These are phyloP conservation scores for Daldinia sp. DNA, from an alignment of 2,329 filamentous ascomycete species.

Conservation along the genomic window DNA sequence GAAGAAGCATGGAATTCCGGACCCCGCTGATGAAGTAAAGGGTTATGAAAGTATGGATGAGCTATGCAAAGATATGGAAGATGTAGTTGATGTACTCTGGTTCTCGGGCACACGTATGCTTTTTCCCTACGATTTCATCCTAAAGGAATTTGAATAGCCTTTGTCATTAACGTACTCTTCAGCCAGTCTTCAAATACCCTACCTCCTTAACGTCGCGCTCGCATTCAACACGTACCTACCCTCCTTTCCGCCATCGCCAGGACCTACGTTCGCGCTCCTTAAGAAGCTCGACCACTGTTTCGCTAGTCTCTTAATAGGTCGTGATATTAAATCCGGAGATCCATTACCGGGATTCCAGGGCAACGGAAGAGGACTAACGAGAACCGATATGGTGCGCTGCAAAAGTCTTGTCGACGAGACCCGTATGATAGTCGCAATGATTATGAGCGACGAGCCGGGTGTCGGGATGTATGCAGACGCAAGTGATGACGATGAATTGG, in stretches of 20 bases:
- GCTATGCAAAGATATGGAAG: slow-evolving; percentile 79
- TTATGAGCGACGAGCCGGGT: slow-evolving; percentile 68
- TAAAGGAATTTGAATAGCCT: background rate
- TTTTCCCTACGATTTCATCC: background rate
- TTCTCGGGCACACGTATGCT: slow-evolving; percentile 84
- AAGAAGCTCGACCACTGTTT: slow-evolving; percentile 88
- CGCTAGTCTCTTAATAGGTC: slow-evolving; percentile 76
- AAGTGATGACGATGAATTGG: slow-evolving; percentile 50
- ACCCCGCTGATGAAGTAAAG: slow-evolving; percentile 61
- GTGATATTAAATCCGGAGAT: slow-evolving; percentile 74
- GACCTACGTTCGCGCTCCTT: slow-evolving; percentile 76
- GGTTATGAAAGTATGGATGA: slow-evolving; percentile 74
- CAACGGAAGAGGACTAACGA: slow-evolving; percentile 74
- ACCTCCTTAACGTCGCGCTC: slow-evolving; percentile 81
- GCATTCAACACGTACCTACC: slow-evolving; percentile 78
- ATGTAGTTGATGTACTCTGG: slow-evolving; percentile 85
- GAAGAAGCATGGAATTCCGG: slow-evolving; percentile 66
- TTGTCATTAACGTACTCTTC: slow-evolving; percentile 11
- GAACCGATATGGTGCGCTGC: slow-evolving; percentile 88
- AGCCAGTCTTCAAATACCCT: slow-evolving; percentile 86
- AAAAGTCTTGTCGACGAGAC: slow-evolving; percentile 84
- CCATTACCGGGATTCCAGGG: slow-evolving; percentile 78
- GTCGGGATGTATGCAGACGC: slow-evolving; percentile 60
- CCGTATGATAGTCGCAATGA: slow-evolving; percentile 76
- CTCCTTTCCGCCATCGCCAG: slow-evolving; percentile 76